Evolutionary conservation across 23 red algal genomes (phyloP), one percentile per base, ranked within the genome.

Genomic region (Gracilaria domingensis): DNA sequence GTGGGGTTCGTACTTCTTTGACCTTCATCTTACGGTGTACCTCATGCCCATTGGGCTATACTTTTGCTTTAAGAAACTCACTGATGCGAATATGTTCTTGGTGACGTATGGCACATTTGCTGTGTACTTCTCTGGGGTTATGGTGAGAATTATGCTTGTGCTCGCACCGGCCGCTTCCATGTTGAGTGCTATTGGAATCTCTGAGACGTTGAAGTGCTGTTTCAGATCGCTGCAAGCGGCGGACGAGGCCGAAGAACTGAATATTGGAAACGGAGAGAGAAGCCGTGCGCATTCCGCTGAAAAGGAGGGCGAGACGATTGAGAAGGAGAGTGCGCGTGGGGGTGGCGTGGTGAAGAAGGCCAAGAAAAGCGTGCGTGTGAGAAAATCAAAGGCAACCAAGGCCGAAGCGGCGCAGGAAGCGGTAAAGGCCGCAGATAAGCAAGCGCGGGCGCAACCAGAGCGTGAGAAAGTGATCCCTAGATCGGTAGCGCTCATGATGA

Each of bases 1-100:
- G 49, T 99, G 97, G 97, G 90, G 88, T 17, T 96, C 97, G 33
- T 99, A 99, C 91, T 99, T 99, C 80, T 95, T 99, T 54, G 97
- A 99, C 60, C 79, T 99, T 7, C 97, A 99, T 76, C 20, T 96
- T 44, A 82, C 95, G 8, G 94, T 88, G 36, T 94, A 96, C 55
- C 82, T 99, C 17, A 90, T 93, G 61, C 97, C 97, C 8, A 83
- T 96, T 78, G 97, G 97, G 24, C 76, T 99, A 12, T 99, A 99
- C 87, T 94, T 94, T 81, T 95, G 92, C 90, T 96, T 99, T 87
- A 89, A 89, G 78, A 71, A 81, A 33, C 59, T 96, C 4, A 92
- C 94, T 50, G 97, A 99, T 56, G 86, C 82, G 38, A 91, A 87
- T 7, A 58, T 99, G 79, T 96, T 99, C 42, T 48, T 94, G 60